phyloP scores from a whole-genome alignment of 1,284 basidiomycete species.

The Vanrija pseudolonga region DNA sequence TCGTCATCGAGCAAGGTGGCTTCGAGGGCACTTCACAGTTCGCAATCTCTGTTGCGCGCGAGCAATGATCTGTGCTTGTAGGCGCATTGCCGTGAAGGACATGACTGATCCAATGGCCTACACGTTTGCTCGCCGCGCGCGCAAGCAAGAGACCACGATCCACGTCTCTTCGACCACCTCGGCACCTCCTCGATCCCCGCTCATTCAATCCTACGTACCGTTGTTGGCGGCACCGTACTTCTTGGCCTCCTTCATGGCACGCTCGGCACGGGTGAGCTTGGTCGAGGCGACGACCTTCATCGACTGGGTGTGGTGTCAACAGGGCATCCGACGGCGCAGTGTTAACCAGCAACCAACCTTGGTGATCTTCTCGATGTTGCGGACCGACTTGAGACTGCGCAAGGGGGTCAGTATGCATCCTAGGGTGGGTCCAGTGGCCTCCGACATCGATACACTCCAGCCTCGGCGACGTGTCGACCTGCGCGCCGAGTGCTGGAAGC shows the following conservation, averaged over 20 bases:
- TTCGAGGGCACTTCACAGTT: too few relatives aligned
- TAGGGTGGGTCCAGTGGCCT: neutral
- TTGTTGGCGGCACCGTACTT: slow-evolving; percentile 90
- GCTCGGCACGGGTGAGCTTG: slow-evolving; percentile 91
- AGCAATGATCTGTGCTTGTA: neutral
- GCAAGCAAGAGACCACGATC: too few relatives aligned
- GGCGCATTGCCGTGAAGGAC: too few relatives aligned
- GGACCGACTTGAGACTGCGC: slow-evolving; percentile 73
- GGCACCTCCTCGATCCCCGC: too few relatives aligned
- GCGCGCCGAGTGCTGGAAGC: slow-evolving; percentile 49
- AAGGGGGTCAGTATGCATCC: slow-evolving; percentile 1
- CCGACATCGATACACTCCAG: too few relatives aligned
- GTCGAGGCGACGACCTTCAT: slow-evolving; percentile 99
- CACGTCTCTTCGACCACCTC: too few relatives aligned
- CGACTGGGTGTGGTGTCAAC: slow-evolving; percentile 58
- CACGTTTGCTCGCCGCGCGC: too few relatives aligned
- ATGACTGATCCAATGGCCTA: too few relatives aligned
- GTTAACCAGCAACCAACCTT: slow-evolving; percentile 64
- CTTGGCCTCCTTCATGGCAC: slow-evolving; percentile 91
- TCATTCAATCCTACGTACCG: slow-evolving; percentile 53
- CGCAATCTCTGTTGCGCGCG: neutral
- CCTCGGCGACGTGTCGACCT: neutral
- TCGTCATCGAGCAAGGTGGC: too few relatives aligned
- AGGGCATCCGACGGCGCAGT: neutral
- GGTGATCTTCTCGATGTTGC: slow-evolving; percentile 98